These are phyloP conservation scores for Mucuna pruriens DNA, from an alignment of 306 rosid genomes.

Conservation along the genomic window DNA sequence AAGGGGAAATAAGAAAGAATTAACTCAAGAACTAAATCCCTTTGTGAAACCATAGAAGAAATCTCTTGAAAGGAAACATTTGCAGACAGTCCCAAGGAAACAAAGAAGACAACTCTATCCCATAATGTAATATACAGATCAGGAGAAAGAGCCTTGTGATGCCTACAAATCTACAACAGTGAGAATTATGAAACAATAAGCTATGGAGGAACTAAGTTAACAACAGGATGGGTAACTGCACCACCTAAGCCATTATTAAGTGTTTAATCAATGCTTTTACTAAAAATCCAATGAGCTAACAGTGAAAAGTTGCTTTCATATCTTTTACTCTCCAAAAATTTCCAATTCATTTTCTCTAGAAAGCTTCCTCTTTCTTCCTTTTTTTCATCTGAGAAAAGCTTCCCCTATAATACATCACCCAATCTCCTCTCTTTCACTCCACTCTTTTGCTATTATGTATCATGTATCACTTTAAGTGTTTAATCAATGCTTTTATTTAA, in stretches of 20 bases:
- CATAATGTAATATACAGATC: not conserved
- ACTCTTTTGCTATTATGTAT: too few relatives aligned
- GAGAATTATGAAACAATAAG: not conserved
- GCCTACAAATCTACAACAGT: constrained; percentile 4
- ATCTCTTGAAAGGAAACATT: not conserved
- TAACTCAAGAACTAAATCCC: constrained; percentile 21
- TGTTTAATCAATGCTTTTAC: not conserved
- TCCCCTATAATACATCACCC: not conserved
- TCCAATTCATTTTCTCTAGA: not conserved
- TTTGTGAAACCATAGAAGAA: constrained; percentile 10
- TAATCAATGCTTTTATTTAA: not conserved
- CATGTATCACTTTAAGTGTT: too few relatives aligned
- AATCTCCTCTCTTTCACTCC: not conserved
- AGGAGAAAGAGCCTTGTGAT: not conserved
- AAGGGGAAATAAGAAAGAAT: not conserved
- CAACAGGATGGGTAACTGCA: not conserved
- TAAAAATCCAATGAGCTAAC: not conserved
- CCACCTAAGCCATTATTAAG: not conserved
- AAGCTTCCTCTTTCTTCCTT: not conserved
- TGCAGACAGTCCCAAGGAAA: not conserved
- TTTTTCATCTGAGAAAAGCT: not conserved
- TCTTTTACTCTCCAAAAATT: not conserved
- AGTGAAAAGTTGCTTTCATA: not conserved
- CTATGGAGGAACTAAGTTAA: not conserved
- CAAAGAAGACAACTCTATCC: not conserved